Percentiles rank a stretch among this genome's conserved stretches.
These are phyloP conservation scores for Volvariella volvacea DNA, from an alignment of 1,284 basidiomycete genomes.

Conservation along the genomic window DNA sequence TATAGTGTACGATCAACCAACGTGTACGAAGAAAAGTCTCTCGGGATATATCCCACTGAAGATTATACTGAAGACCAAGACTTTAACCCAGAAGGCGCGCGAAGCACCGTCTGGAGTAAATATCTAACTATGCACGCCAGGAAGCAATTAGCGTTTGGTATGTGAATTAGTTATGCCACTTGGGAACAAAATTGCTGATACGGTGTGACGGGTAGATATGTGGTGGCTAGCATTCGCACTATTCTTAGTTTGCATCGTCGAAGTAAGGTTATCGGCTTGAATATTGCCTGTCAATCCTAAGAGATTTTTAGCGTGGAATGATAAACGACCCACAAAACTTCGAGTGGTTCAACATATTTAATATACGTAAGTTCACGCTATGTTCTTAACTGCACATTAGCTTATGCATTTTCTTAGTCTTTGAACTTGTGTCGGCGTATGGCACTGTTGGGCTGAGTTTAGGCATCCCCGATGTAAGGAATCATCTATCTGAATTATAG, in stretches of 20 bases:
- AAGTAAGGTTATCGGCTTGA: slow-evolving; percentile 44
- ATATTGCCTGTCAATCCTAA: slow-evolving; percentile 2
- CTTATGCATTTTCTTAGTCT: slow-evolving; percentile 40
- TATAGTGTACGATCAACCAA: slow-evolving; percentile 91
- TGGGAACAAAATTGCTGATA: no score
- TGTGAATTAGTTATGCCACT: slow-evolving; percentile 15
- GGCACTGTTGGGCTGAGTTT: slow-evolving; percentile 85
- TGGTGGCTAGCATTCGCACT: slow-evolving; percentile 83
- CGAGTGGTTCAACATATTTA: slow-evolving; percentile 77
- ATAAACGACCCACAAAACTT: slow-evolving; percentile 46
- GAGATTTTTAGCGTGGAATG: slow-evolving; percentile 41
- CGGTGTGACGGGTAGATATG: slow-evolving; percentile 60
- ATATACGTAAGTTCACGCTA: slow-evolving; percentile 45
- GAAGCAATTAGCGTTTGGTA: slow-evolving; percentile 83
- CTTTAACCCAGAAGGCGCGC: slow-evolving; percentile 38
- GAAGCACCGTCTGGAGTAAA: slow-evolving; percentile 64
- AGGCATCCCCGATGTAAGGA: slow-evolving; percentile 57
- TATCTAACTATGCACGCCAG: slow-evolving; percentile 79
- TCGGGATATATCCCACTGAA: slow-evolving; percentile 65
- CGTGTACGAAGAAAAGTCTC: slow-evolving; percentile 90
- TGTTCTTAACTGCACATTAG: background rate
- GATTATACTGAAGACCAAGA: slow-evolving; percentile 41
- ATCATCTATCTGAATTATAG: background rate
- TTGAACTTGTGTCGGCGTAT: slow-evolving; percentile 88
- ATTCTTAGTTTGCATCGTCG: slow-evolving; percentile 83